Base-by-base conservation (phyloP, 305 asterid species). In the Stenogyne calaminthoides region DNA sequence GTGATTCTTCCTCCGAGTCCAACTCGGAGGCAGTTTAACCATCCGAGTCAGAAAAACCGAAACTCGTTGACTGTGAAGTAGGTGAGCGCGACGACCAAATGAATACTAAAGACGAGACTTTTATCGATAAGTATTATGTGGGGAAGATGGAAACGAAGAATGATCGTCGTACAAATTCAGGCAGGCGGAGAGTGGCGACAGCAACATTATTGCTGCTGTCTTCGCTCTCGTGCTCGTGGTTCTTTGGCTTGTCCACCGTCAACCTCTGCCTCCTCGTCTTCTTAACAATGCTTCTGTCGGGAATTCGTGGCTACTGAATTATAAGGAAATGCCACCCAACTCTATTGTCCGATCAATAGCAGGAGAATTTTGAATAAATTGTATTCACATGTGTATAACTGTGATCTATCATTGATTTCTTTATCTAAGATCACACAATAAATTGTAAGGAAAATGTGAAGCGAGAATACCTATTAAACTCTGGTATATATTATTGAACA, bases 21-120 rank as follows among this genome's bases (percentile, higher is more conserved):
- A n/a, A n/a, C n/a, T n/a, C 76, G 56, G 84, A 82, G 75, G 83
- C 67, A 15, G 67, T 75, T 56, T 81, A 81, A 82, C 88, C 82
- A 5, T 72, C 71, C 20, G 85, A 83, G 10, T 66, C 81, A n/a
- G 54, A 64, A 11, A 72, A 77, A 68, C 73, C 64, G 63, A 75
- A 76, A 69, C 49, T 71, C 40, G 39, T 76, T 18, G 37, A 72
- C 40, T 75, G 64, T 16, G 88, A 79, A 65, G 71, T 78, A 66
- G 79, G 67, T 32, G 77, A 79, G 10, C 78, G 78, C 14, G 10
- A 44, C 3, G 15, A 44, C 3, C 51, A 10, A 18, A 16, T 25
- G 3, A 6, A 1, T 54, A 3, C 7, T 8, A 6, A 54, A 9
- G 29, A 75, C 5, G 34, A 76, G 80, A 64, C 14, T 25, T 64